Percentiles rank a stretch among this genome's conserved stretches.
These are phyloP conservation scores for Microdochium trichocladiopsis DNA, from an alignment of 2,329 filamentous ascomycete genomes.

Conservation along the genomic window DNA sequence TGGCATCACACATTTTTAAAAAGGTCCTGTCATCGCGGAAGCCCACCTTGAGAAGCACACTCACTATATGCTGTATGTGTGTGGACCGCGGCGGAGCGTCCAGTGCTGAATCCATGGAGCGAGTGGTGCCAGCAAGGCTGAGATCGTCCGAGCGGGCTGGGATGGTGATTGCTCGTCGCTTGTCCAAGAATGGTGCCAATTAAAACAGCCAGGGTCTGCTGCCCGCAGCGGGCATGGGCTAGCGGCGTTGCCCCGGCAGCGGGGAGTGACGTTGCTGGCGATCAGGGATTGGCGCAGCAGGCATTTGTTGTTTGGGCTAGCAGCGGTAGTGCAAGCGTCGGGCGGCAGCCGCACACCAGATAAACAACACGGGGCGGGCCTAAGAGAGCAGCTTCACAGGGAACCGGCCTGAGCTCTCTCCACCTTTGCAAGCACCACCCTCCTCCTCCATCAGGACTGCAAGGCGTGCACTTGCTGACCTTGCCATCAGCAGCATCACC, in stretches of 20 bases:
- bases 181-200: neutral
- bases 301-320: conserved; percentile 1
- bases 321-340: neutral
- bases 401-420: neutral
- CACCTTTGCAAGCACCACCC: neutral
- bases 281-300: neutral
- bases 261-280: neutral
- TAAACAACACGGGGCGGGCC: neutral
- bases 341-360: neutral
- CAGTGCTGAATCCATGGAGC: too few species aligned
- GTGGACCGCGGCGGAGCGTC: too few species aligned
- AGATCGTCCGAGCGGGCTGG: too few species aligned
- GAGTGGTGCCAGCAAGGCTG: too few species aligned
- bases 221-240: neutral
- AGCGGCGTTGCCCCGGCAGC: neutral
- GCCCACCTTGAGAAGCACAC: too few species aligned
- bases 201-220: neutral
- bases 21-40: too few species aligned
- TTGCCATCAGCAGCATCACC: neutral
- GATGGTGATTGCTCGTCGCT: too few species aligned
- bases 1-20: too few species aligned
- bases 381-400: neutral
- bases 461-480: neutral
- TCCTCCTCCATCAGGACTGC: neutral
- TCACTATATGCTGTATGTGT: too few species aligned